phyloP scores from a whole-genome alignment of 768 basidiomycete genomes.

The Clitopilus passeckerianus region DNA sequence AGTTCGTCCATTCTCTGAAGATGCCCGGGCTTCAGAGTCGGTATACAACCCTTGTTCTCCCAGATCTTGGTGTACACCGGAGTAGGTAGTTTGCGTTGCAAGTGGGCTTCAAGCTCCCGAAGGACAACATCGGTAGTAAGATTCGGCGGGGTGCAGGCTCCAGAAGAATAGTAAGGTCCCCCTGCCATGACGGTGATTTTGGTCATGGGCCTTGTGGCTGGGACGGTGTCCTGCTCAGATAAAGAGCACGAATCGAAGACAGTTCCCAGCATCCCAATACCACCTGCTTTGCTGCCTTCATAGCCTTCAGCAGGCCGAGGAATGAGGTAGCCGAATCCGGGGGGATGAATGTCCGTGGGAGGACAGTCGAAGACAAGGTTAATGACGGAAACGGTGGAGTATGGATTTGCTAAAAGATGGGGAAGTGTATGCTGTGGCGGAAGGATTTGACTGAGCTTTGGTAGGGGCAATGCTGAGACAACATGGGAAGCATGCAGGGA shows the following conservation, averaged over 20 bases:
- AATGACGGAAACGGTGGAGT: slow-evolving; percentile 80
- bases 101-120: slow-evolving; percentile 36
- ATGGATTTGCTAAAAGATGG: slow-evolving; percentile 63
- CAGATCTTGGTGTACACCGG: slow-evolving; percentile 52
- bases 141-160: slow-evolving; percentile 20
- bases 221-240: slow-evolving; percentile 39
- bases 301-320: slow-evolving; percentile 69
- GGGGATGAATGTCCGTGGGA: slow-evolving; percentile 57
- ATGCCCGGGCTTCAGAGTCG: slow-evolving; percentile 73
- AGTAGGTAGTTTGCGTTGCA: slow-evolving; percentile 41
- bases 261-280: slow-evolving; percentile 66
- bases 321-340: slow-evolving; percentile 92
- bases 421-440: slow-evolving; percentile 39
- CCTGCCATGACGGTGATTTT: slow-evolving; percentile 92
- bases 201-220: slow-evolving; percentile 31
- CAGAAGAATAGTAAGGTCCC: slow-evolving; percentile 54
- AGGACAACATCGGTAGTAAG: slow-evolving; percentile 18
- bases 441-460: slow-evolving; percentile 40
- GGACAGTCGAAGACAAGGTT: slow-evolving; percentile 76
- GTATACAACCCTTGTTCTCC: slow-evolving; percentile 68
- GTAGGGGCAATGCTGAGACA: slow-evolving; percentile 74
- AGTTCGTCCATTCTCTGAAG: slow-evolving; percentile 62
- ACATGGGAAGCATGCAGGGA: slow-evolving; percentile 52
- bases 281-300: slow-evolving; percentile 9
- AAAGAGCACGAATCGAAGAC: slow-evolving; percentile 88